These are phyloP conservation scores for Nemania serpens DNA, from an alignment of 2,329 filamentous ascomycete species.

Conservation along the genomic window DNA sequence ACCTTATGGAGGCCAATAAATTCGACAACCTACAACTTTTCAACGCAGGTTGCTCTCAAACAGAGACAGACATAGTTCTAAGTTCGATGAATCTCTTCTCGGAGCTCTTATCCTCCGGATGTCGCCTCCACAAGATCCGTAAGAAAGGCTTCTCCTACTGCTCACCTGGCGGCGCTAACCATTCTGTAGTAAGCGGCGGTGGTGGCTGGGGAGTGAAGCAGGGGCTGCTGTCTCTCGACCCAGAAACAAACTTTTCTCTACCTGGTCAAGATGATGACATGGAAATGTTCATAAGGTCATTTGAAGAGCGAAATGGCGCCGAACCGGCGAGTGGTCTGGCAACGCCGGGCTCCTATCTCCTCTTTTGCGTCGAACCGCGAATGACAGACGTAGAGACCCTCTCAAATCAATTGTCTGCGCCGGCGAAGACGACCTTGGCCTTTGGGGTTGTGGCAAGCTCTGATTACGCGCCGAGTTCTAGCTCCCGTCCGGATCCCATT, in stretches of 20 bases:
- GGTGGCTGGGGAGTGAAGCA: conserved; percentile 85
- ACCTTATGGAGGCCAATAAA: conserved; percentile 28
- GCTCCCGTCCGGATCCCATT: conserved; percentile 33
- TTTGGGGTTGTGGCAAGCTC: conserved; percentile 35
- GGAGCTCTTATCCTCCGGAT: conserved; percentile 47
- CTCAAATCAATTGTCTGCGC: conserved; percentile 15
- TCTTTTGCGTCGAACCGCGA: conserved; percentile 62
- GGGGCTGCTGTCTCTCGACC: conserved; percentile 78
- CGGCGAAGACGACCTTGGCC: conserved; percentile 17
- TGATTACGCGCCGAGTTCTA: conserved; percentile 16
- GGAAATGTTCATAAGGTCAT: conserved; percentile 57
- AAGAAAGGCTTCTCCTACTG: conserved; percentile 34
- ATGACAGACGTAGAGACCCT: conserved; percentile 22
- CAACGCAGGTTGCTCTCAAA: conserved; percentile 28
- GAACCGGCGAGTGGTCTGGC: conserved; percentile 59
- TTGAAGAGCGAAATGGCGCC: conserved; percentile 44
- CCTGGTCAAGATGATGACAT: conserved; percentile 58
- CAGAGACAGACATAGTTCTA: conserved; percentile 36
- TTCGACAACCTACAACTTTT: conserved; percentile 34
- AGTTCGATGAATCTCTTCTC: conserved; percentile 40
- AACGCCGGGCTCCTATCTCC: conserved; percentile 66
- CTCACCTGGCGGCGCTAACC: conserved; percentile 30
- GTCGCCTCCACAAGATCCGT: conserved; percentile 54
- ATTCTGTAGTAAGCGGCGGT: conserved; percentile 69
- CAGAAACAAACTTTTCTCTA: conserved; percentile 60